Base-by-base conservation (phyloP, 2,329 filamentous ascomycete species). In the Ophiocordyceps sinensis region DNA sequence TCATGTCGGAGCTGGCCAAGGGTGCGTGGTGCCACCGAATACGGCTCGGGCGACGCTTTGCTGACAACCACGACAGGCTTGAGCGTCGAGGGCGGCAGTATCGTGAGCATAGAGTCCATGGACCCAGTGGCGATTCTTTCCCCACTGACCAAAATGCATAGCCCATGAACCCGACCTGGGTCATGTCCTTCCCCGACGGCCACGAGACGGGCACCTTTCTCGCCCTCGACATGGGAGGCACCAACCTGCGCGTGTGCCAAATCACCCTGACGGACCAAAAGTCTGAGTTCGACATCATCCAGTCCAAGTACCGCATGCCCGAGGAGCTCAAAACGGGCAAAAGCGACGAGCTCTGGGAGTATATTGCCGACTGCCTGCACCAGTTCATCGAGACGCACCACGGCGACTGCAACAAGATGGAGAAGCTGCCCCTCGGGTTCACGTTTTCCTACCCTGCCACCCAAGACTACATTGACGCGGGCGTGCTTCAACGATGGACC, bases 151-250 rank as follows among this genome's bases (percentile, higher is more conserved):
- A 14, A 19, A 19, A 13, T 4, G 3, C 13, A 19, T 38, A 94
- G 85, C 88, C 89, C 45, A 95, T 96, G 89, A 95, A 95, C 66
- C 84, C 89, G 44, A 94, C 88, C 42, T 95, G 89, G 89, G 87
- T 93, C 47, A 87, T 94, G 78, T 76, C 76, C 37, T 86, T 86
- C 61, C 89, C 89, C 19, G 82, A 82, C 57, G 89, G 89, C 49
- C 63, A 88, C 49, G 89, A 95, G 63, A 84, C 79, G 9, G 89
- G 89, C 45, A 91, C 82, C 13, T 94, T 79, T 60, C 70, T 96
- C 32, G 87, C 89, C 42, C 71, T 96, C 35, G 89, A 96, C 58
- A 93, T 96, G 83, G 89, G 89, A 43, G 89, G 89, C 53, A 96
- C 89, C 55, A 96, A 96, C 62, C 67, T 95, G 47, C 83, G 89